These are phyloP conservation scores for Yamadazyma akitaensis DNA, from an alignment of 805 yeast species.

Conservation along the genomic window DNA sequence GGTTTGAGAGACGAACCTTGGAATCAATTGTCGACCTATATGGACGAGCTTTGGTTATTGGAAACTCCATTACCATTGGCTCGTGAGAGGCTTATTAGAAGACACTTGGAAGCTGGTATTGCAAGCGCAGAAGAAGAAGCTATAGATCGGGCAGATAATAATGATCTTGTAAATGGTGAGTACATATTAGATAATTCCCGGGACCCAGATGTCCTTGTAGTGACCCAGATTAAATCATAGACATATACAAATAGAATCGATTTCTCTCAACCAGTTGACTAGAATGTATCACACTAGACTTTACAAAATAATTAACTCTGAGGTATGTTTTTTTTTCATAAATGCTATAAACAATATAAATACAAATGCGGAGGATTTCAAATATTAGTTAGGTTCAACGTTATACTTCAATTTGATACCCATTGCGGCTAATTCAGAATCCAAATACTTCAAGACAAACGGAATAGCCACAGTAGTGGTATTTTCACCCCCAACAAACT, in stretches of 20 bases:
- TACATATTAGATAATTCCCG: conserved; percentile 26
- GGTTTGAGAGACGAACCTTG: conserved; percentile 59
- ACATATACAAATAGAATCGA: not conserved
- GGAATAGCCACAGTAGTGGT: conserved; percentile 97
- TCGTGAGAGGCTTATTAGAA: conserved; percentile 54
- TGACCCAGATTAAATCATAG: conserved; percentile 3
- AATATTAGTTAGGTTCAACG: conserved; percentile 52
- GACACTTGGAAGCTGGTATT: conserved; percentile 65
- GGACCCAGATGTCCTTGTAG: conserved; percentile 15
- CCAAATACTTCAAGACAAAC: conserved; percentile 90
- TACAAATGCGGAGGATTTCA: conserved; percentile 6
- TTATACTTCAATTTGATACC: conserved; percentile 91
- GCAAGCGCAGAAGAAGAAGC: conserved; percentile 50
- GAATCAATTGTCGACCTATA: conserved; percentile 42
- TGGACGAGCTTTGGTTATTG: conserved; percentile 51
- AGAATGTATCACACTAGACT: no score
- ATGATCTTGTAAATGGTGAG: conserved; percentile 65
- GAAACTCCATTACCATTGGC: conserved; percentile 44
- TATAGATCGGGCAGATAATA: conserved; percentile 43
- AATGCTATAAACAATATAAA: conserved; percentile 10
- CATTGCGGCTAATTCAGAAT: conserved; percentile 95
- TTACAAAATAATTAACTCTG: no score
- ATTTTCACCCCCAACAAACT: conserved; percentile 86
- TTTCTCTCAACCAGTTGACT: not conserved
- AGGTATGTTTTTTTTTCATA: conserved; percentile 2